Evolutionary conservation across 768 basidiomycete genomes (phyloP).

Genomic region (Xerocomellus chrysenteron): DNA sequence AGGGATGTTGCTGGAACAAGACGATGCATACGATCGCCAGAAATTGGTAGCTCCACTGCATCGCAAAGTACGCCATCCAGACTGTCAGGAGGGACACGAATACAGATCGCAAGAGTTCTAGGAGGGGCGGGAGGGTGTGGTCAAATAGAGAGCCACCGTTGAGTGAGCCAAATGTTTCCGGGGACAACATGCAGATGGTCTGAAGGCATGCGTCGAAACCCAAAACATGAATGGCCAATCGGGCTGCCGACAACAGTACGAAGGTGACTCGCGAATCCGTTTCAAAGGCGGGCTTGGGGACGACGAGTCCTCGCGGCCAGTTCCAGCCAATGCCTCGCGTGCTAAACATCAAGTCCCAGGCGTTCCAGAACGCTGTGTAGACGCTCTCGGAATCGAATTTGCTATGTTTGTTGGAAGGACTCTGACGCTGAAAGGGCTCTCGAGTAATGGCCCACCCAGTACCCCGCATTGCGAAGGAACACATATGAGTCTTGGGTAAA

Average conservation of each 20-base stretch:
- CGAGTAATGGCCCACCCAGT: neutral
- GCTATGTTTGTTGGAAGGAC: neutral
- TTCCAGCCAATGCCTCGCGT: too few relatives aligned
- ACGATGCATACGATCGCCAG: too few relatives aligned
- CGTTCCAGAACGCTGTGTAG: neutral
- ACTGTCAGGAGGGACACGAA: too few relatives aligned
- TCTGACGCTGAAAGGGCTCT: constrained; percentile 10
- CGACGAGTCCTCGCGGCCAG: too few relatives aligned
- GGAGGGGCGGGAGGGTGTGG: too few relatives aligned
- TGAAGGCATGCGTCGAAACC: constrained; percentile 16
- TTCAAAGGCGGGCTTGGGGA: too few relatives aligned
- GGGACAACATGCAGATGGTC: constrained; percentile 30
- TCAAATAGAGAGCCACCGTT: constrained; percentile 31
- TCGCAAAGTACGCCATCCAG: too few relatives aligned
- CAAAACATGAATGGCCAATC: constrained; percentile 3
- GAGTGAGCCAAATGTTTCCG: constrained; percentile 35
- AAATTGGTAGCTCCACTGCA: too few relatives aligned
- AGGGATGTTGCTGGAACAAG: too few relatives aligned
- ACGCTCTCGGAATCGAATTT: neutral
- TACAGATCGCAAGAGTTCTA: too few relatives aligned
- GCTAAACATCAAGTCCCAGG: too few relatives aligned
- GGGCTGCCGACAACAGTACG: constrained; percentile 7
- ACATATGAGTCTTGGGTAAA: constrained; percentile 15
- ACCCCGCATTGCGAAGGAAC: constrained; percentile 10
- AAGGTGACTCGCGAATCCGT: constrained; percentile 16